Conservation (phyloP, 805 yeast species). For the Nakazawaea ishiwadae region DNA sequence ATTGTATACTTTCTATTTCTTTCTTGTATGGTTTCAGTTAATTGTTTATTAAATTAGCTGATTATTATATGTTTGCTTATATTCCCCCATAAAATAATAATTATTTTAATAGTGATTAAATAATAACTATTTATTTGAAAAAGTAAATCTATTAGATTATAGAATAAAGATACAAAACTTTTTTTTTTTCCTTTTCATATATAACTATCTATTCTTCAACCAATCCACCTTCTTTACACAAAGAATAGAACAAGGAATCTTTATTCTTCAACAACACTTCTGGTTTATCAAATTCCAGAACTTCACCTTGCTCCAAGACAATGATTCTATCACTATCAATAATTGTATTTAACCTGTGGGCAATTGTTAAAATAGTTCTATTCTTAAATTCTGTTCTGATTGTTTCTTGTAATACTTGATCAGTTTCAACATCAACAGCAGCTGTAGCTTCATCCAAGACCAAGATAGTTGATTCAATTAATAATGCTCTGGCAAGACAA, state of each 20-base stretch:
- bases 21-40: no score
- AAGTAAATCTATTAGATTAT: no score
- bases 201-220: slow-evolving; percentile 21
- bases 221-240: slow-evolving; percentile 71
- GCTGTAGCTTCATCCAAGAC: slow-evolving; percentile 74
- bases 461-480: slow-evolving; percentile 49
- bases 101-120: no score
- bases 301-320: slow-evolving; percentile 60
- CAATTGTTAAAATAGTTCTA: slow-evolving; percentile 65
- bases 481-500: slow-evolving; percentile 64
- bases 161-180: no score
- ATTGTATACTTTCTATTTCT: no score
- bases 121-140: no score
- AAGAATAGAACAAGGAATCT: slow-evolving; percentile 61
- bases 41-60: no score
- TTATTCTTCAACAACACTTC: slow-evolving; percentile 50
- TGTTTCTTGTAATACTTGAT: slow-evolving; percentile 59
- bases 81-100: no score
- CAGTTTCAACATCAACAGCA: slow-evolving; percentile 73
- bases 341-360: slow-evolving; percentile 67
- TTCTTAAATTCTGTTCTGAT: slow-evolving; percentile 60
- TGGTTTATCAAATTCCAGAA: slow-evolving; percentile 66
- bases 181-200: no score
- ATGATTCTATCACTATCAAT: slow-evolving; percentile 64
- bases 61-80: no score